Evolutionary conservation across 2,329 filamentous ascomycete genomes (phyloP).

Genomic region (Ophiocordyceps camponoti-leonardi): DNA sequence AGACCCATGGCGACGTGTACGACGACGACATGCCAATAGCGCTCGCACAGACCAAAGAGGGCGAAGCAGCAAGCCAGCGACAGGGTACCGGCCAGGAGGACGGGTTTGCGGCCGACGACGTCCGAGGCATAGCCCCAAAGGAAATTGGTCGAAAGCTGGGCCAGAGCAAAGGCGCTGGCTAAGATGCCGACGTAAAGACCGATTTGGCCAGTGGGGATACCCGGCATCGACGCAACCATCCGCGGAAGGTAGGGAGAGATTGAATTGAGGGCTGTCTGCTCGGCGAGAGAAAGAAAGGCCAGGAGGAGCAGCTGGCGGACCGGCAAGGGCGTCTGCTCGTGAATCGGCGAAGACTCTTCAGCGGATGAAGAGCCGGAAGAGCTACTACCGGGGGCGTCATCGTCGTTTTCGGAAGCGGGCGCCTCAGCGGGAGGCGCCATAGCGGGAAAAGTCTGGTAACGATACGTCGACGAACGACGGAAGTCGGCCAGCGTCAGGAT

Average conservation of each 20-base stretch:
- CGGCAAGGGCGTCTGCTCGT: constrained; percentile 53
- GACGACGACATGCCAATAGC: constrained; percentile 66
- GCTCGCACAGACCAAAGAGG: constrained; percentile 72
- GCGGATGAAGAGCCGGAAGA: background rate
- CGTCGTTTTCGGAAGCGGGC: background rate
- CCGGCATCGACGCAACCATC: constrained; percentile 77
- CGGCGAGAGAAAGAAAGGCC: constrained; percentile 74
- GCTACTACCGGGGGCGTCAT: background rate
- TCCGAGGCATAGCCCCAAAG: constrained; percentile 39
- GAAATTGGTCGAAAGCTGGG: constrained; percentile 85
- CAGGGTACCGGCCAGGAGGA: constrained; percentile 64
- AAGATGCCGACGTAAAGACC: constrained; percentile 83
- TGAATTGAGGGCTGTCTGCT: constrained; percentile 93
- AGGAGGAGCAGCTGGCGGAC: constrained; percentile 68
- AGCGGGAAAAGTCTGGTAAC: constrained; percentile 71
- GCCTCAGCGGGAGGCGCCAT: background rate
- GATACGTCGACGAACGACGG: constrained; percentile 28
- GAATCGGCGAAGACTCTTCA: background rate
- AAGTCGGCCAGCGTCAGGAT: constrained; percentile 20
- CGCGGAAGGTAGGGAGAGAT: constrained; percentile 89
- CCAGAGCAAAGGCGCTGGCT: constrained; percentile 79
- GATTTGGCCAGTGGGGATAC: constrained; percentile 51
- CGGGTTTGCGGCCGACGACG: constrained; percentile 54
- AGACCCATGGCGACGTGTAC: constrained; percentile 85
- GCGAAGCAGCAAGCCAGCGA: constrained; percentile 67